Conservation (phyloP, 2,329 filamentous ascomycete species). For the Eutypa lata region DNA sequence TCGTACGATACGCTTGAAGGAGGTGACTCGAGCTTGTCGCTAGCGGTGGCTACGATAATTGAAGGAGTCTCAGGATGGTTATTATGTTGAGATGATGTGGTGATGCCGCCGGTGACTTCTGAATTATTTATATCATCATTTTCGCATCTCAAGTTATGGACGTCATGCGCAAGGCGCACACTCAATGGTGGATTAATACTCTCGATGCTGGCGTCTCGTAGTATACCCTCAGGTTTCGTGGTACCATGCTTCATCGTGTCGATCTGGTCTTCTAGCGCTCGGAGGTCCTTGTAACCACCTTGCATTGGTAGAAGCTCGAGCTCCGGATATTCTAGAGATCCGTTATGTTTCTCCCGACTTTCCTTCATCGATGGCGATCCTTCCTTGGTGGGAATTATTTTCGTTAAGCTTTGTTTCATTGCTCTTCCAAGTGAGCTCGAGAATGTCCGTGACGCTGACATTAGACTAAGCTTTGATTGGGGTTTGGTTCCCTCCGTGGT, state of each 20-base stretch:
- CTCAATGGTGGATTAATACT: conserved; percentile 15
- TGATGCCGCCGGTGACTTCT: conserved; percentile 2
- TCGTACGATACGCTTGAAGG: conserved; percentile 20
- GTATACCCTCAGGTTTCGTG: conserved; percentile 24
- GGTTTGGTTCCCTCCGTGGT: conserved; percentile 3
- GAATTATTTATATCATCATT: conserved; percentile 3
- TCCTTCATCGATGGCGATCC: conserved; percentile 1
- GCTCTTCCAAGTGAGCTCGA: conserved; percentile 21
- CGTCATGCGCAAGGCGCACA: conserved; percentile 21
- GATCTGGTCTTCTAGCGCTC: conserved; percentile 30
- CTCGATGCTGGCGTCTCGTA: conserved; percentile 3
- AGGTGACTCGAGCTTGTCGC: conserved; percentile 10
- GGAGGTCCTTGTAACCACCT: conserved; percentile 28
- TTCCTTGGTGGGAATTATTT: conserved; percentile 13
- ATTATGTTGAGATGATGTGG: not conserved
- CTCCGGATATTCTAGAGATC: conserved; percentile 32
- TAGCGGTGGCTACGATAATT: not conserved
- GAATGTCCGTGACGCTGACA: conserved; percentile 16
- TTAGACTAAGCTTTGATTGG: conserved; percentile 1
- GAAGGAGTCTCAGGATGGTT: not conserved
- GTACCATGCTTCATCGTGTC: conserved; percentile 29
- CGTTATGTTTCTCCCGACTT: conserved; percentile 3
- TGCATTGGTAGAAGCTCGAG: conserved; percentile 31
- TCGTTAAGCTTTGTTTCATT: conserved; percentile 22
- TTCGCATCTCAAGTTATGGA: conserved; percentile 20